Conservation (phyloP, 2,329 filamentous ascomycete genomes). For the Calonectria leucothoes region DNA sequence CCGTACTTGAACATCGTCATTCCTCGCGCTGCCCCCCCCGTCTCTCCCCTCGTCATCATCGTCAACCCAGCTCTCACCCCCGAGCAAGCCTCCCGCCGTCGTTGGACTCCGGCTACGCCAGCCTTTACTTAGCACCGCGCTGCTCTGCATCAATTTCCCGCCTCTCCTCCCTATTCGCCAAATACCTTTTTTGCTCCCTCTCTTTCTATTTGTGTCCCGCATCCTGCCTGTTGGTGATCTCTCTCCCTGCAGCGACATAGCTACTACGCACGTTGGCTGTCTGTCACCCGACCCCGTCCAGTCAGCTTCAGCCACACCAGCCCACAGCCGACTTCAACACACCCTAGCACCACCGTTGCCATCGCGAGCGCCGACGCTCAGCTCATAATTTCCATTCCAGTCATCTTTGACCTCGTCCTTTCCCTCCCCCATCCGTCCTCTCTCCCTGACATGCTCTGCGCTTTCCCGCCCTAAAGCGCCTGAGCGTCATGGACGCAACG, state of each 20-base stretch:
- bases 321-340: conserved; percentile 12
- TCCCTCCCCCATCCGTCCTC: not conserved
- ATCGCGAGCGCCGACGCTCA: not conserved
- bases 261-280: not conserved
- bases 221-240: not conserved
- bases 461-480: conserved; percentile 34
- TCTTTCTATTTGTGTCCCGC: not conserved
- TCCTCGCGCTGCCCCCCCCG: not conserved
- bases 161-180: not conserved
- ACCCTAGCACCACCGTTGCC: conserved; percentile 1
- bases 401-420: not conserved
- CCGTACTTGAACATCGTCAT: conserved; percentile 9
- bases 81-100: not conserved
- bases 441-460: conserved; percentile 38
- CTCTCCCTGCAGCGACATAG: not conserved
- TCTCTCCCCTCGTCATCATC: not conserved
- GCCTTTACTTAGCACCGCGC: not conserved
- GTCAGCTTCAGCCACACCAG: conserved; percentile 28
- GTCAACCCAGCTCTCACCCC: not conserved
- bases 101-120: conserved; percentile 3
- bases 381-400: not conserved
- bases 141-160: not conserved
- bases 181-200: too few species aligned
- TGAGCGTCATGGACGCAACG: conserved; percentile 47
- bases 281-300: conserved; percentile 6